These are phyloP conservation scores for Elaeagnus macrophylla DNA, from an alignment of 306 rosid genomes.

Conservation along the genomic window DNA sequence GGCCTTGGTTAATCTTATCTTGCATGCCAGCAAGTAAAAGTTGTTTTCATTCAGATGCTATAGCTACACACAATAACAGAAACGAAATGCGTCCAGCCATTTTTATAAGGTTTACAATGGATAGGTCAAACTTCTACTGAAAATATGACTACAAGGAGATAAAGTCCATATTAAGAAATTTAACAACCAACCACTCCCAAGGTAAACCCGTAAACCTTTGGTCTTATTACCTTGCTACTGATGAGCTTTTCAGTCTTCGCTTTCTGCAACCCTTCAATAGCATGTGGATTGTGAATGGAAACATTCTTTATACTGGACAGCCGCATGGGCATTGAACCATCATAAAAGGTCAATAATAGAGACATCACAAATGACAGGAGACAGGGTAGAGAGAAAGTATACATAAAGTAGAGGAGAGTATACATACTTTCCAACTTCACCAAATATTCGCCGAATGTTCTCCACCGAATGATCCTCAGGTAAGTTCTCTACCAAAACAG, in stretches of 20 bases:
- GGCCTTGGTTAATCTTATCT: too few species aligned
- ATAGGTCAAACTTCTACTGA: too few species aligned
- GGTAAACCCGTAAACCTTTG: neutral
- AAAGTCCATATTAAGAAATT: too few species aligned
- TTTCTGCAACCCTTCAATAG: constrained; percentile 39
- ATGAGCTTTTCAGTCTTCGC: constrained; percentile 45
- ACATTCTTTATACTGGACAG: constrained; percentile 58
- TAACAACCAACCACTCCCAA: too few species aligned
- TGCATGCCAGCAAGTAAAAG: too few species aligned
- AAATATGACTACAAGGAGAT: too few species aligned
- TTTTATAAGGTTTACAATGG: too few species aligned
- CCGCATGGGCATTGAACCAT: constrained; percentile 12
- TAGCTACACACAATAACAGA: too few species aligned
- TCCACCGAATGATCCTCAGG: constrained; percentile 80
- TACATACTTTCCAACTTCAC: constrained; percentile 79
- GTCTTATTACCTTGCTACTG: constrained; percentile 53
- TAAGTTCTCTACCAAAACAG: constrained; percentile 90
- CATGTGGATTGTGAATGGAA: constrained; percentile 48
- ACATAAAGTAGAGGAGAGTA: constrained; percentile 6
- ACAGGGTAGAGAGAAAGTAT: constrained; percentile 2
- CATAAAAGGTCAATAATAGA: neutral
- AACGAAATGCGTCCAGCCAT: too few species aligned
- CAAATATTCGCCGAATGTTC: constrained; percentile 62
- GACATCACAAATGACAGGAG: neutral
- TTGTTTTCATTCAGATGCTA: too few species aligned